Evolutionary conservation across 768 basidiomycete genomes (phyloP).

Genomic region (Boletus sp.): DNA sequence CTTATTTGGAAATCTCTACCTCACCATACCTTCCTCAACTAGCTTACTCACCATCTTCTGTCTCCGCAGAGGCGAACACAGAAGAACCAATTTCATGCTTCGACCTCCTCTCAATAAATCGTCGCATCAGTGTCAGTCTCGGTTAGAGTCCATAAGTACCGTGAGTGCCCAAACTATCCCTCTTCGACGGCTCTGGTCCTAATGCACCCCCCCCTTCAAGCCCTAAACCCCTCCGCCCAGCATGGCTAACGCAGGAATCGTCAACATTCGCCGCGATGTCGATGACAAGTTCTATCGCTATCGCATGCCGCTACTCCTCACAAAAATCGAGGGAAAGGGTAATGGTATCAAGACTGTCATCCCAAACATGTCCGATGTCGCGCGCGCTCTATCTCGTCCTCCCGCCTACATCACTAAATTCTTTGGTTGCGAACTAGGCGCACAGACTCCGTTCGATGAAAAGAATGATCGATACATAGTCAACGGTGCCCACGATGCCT

Average conservation of each 20-base stretch:
- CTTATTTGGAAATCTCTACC: not conserved
- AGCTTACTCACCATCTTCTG: conserved; percentile 28
- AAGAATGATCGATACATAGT: conserved; percentile 98
- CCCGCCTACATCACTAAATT: conserved; percentile 98
- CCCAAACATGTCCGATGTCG: conserved; percentile 98
- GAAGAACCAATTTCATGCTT: conserved; percentile 72
- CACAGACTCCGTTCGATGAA: conserved; percentile 94
- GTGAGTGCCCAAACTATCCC: conserved; percentile 32
- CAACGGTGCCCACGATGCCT: conserved; percentile 92
- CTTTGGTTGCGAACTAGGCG: conserved; percentile 98
- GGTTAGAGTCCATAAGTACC: conserved; percentile 50
- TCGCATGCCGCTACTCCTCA: conserved; percentile 93
- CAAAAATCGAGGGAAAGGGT: conserved; percentile 98
- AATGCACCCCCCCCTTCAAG: conserved; percentile 31
- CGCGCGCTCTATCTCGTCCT: conserved; percentile 90
- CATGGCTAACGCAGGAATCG: conserved; percentile 79
- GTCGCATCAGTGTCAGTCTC: conserved; percentile 59
- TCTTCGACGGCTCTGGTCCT: not conserved
- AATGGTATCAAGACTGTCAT: conserved; percentile 99
- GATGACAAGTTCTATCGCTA: conserved; percentile 97
- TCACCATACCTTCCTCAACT: conserved; percentile 30
- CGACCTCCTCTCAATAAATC: conserved; percentile 76
- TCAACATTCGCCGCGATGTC: conserved; percentile 94
- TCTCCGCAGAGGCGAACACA: conserved; percentile 29
- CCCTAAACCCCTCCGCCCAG: conserved; percentile 62